phyloP scores from a whole-genome alignment of 768 basidiomycete species.

The Russula dissimulans region DNA sequence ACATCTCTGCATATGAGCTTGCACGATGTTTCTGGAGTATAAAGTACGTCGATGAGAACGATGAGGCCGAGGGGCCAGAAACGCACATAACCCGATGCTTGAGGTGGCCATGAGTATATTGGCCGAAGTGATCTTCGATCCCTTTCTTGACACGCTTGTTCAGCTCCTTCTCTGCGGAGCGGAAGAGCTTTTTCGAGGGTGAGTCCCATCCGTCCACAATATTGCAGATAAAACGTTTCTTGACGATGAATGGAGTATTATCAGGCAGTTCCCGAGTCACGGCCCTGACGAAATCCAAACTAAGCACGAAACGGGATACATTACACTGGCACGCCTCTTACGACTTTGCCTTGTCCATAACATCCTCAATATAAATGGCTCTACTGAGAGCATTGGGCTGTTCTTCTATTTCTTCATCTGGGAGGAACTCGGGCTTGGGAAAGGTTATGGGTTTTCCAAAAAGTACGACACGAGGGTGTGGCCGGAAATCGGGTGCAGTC shows the following conservation, averaged over 20 bases:
- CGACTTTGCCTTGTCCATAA: conserved; percentile 35
- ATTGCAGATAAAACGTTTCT: conserved; percentile 18
- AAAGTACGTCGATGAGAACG: neutral
- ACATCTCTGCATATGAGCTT: conserved; percentile 2
- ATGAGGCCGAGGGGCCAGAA: too few relatives aligned
- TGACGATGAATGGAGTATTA: conserved; percentile 42
- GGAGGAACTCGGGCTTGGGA: conserved; percentile 29
- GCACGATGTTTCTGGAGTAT: conserved; percentile 1
- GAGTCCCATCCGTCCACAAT: conserved; percentile 17
- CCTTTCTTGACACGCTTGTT: conserved; percentile 7
- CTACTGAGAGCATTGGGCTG: neutral
- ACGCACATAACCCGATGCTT: conserved; percentile 15
- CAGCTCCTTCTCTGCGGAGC: conserved; percentile 15
- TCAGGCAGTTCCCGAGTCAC: conserved; percentile 61
- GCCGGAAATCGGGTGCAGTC: conserved; percentile 49
- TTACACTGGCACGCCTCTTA: conserved; percentile 23
- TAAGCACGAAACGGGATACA: neutral
- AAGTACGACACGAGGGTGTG: conserved; percentile 17
- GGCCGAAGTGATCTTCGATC: conserved; percentile 20
- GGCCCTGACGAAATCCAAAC: conserved; percentile 32
- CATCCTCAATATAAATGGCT: conserved; percentile 40
- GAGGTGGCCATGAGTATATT: conserved; percentile 19
- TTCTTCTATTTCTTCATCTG: conserved; percentile 33
- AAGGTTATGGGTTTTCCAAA: neutral
- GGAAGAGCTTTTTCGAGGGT: conserved; percentile 20